These are phyloP conservation scores for Lasiodiplodia sp. DNA, from an alignment of 2,329 filamentous ascomycete species.

Conservation along the genomic window DNA sequence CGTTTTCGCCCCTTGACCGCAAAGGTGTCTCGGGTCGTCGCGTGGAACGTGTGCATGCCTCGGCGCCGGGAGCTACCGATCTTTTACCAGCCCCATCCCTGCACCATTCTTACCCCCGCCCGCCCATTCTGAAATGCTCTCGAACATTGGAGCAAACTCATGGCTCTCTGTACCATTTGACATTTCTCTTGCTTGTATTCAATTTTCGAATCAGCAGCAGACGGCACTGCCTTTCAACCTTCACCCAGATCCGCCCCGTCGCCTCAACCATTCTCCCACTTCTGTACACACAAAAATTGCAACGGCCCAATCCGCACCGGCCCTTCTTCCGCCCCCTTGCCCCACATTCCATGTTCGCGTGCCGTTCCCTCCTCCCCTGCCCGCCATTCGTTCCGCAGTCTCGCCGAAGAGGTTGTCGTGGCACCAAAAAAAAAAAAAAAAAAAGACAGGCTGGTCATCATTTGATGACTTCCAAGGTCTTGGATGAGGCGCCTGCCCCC, in stretches of 20 bases:
- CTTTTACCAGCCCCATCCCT: neutral
- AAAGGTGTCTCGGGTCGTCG: neutral
- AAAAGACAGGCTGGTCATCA: neutral
- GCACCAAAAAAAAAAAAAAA: neutral
- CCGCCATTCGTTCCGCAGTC: neutral
- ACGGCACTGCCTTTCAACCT: neutral
- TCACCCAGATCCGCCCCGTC: neutral
- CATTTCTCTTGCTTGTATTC: neutral
- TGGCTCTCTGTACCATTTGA: neutral
- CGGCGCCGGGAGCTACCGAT: neutral
- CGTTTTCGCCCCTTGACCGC: neutral
- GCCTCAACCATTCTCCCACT: neutral
- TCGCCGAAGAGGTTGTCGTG: neutral
- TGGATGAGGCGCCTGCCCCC: slow-evolving; percentile 4
- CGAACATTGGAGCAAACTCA: neutral
- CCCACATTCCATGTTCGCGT: neutral
- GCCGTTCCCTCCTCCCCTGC: neutral
- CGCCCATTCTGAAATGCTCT: neutral
- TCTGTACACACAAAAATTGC: neutral
- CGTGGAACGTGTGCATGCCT: slow-evolving; percentile 20
- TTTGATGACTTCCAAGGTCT: neutral
- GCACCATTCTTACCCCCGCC: neutral
- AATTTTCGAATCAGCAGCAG: no score
- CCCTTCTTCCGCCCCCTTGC: neutral
- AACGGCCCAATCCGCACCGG: neutral